These are phyloP conservation scores for Mycena amicta DNA, from an alignment of 768 basidiomycete species.

Conservation along the genomic window DNA sequence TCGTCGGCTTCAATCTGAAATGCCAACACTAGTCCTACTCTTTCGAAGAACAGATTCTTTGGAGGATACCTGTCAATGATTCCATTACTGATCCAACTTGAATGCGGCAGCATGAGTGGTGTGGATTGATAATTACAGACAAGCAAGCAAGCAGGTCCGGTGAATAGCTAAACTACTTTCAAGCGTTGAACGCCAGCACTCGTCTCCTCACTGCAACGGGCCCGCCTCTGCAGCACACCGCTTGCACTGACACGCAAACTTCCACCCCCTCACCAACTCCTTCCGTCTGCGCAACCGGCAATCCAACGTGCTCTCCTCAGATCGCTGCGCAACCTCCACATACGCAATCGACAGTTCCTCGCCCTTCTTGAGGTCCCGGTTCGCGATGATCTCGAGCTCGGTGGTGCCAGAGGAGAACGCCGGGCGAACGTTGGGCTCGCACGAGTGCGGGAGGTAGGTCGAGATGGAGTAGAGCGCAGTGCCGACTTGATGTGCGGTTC, in stretches of 20 bases:
- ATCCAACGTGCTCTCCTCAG: conserved; percentile 53
- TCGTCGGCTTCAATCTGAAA: no score
- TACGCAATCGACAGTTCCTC: conserved; percentile 78
- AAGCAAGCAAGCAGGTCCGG: not conserved
- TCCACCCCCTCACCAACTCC: conserved; percentile 82
- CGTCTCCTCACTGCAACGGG: conserved; percentile 25
- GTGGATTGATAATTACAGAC: not conserved
- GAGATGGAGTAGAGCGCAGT: conserved; percentile 76
- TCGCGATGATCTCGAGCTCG: conserved; percentile 71
- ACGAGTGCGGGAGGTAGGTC: conserved; percentile 78
- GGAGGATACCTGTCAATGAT: no score
- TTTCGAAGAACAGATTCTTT: no score
- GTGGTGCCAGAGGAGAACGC: conserved; percentile 68
- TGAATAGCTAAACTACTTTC: not conserved
- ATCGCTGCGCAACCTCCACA: conserved; percentile 64
- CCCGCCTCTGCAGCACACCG: conserved; percentile 60
- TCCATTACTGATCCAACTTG: no score
- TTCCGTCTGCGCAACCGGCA: conserved; percentile 66
- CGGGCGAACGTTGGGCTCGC: conserved; percentile 66
- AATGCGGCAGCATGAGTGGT: not conserved
- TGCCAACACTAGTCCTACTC: no score
- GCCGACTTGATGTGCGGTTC: conserved; percentile 76
- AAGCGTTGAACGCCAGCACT: conserved; percentile 26
- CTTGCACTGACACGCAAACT: conserved; percentile 73
- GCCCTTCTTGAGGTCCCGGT: conserved; percentile 66